A percentile compares a stretch with the other conserved stretches of the same genome.
Conservation (phyloP, 2,329 filamentous ascomycete species). For the Malbranchea cinnamomea region DNA sequence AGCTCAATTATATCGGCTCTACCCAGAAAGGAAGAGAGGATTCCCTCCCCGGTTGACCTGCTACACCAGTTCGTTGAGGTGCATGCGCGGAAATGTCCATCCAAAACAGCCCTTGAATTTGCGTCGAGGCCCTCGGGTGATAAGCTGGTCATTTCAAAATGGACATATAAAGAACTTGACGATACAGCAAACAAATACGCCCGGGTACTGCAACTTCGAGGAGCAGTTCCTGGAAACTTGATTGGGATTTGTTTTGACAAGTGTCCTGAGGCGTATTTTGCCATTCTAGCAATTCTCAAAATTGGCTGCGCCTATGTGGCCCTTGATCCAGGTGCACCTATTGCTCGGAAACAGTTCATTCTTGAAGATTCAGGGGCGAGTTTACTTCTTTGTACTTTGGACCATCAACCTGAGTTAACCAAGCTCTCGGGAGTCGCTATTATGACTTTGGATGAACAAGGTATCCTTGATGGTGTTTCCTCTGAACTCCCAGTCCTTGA, state of each 20-base stretch:
- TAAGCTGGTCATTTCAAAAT: slow-evolving; percentile 36
- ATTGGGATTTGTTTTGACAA: slow-evolving; percentile 73
- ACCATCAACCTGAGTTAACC: slow-evolving; percentile 26
- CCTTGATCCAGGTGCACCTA: slow-evolving; percentile 59
- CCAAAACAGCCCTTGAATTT: slow-evolving; percentile 61
- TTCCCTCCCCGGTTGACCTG: slow-evolving; percentile 45
- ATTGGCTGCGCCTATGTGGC: slow-evolving; percentile 69
- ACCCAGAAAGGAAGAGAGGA: slow-evolving; percentile 41
- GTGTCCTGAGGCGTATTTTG: slow-evolving; percentile 68
- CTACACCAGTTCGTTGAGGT: slow-evolving; percentile 67
- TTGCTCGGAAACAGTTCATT: slow-evolving; percentile 62
- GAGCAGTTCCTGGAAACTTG: slow-evolving; percentile 42
- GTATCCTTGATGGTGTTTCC: slow-evolving; percentile 22
- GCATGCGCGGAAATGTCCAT: slow-evolving; percentile 40
- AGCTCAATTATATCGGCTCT: slow-evolving; percentile 43
- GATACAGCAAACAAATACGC: slow-evolving; percentile 57
- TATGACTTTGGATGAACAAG: slow-evolving; percentile 32
- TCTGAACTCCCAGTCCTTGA: slow-evolving; percentile 19
- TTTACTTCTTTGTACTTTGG: slow-evolving; percentile 45
- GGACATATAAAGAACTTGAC: slow-evolving; percentile 64
- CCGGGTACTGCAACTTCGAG: slow-evolving; percentile 40
- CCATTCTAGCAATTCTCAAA: slow-evolving; percentile 69
- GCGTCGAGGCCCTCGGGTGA: slow-evolving; percentile 40
- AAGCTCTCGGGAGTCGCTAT: slow-evolving; percentile 23
- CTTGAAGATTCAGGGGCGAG: slow-evolving; percentile 54